phyloP scores from a whole-genome alignment of 2,329 filamentous ascomycete species.

The Paraphoma chrysanthemicola region DNA sequence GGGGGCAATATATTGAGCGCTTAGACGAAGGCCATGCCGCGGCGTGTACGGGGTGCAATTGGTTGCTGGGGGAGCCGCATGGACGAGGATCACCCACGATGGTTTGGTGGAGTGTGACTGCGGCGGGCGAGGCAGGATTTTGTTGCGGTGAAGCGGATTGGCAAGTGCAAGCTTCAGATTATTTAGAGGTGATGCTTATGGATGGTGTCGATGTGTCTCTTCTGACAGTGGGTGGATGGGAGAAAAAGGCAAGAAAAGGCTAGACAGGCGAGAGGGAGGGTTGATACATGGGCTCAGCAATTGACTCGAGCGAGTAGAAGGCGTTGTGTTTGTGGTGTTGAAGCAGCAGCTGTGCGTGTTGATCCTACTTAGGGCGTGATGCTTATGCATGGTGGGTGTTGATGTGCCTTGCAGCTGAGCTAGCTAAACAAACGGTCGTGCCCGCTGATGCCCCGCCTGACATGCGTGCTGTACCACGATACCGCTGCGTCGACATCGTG shows the following conservation, averaged over 20 bases:
- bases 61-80: constrained; percentile 24
- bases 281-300: too few species aligned
- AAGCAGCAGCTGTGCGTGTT: too few species aligned
- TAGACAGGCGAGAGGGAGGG: too few species aligned
- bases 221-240: too few species aligned
- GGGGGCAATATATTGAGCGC: constrained; percentile 13
- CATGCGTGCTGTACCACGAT: neutral
- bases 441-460: constrained; percentile 1
- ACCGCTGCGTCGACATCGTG: neutral
- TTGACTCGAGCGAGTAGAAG: too few species aligned
- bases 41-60: constrained; percentile 15
- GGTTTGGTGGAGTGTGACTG: constrained; percentile 8
- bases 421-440: neutral
- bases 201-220: neutral
- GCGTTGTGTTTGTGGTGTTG: too few species aligned
- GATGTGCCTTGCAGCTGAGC: constrained; percentile 18
- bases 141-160: constrained; percentile 19
- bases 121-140: constrained; percentile 11
- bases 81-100: constrained; percentile 35
- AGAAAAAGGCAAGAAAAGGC: too few species aligned
- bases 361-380: too few species aligned
- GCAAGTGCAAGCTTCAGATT: constrained; percentile 2
- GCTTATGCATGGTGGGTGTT: too few species aligned
- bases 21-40: constrained; percentile 13
- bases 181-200: constrained; percentile 14